phyloP scores from a whole-genome alignment of 352 stramenopile species.

The Peronosclerospora sorghi region DNA sequence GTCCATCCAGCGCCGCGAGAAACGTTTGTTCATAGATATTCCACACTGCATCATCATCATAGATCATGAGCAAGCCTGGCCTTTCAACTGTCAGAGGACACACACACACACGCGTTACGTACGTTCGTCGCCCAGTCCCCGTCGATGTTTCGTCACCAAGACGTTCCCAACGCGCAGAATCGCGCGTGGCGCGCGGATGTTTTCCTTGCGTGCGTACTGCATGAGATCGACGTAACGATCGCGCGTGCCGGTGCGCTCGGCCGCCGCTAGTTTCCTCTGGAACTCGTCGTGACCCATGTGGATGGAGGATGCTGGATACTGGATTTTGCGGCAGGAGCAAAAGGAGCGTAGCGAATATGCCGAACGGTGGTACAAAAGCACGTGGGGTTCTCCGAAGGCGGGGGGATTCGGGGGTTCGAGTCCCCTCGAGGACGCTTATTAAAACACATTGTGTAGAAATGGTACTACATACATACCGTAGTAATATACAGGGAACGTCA shows the following conservation, averaged over 20 bases:
- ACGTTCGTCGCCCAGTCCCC: constrained; percentile 43
- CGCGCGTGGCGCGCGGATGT: constrained; percentile 32
- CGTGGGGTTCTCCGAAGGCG: no score
- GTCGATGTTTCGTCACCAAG: constrained; percentile 42
- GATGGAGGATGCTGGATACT: no score
- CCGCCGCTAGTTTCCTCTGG: constrained; percentile 30
- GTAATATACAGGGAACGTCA: no score
- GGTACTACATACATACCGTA: no score
- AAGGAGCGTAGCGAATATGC: no score
- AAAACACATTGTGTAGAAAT: no score
- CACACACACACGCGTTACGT: constrained; percentile 4
- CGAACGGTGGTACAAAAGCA: no score
- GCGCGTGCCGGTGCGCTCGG: constrained; percentile 19
- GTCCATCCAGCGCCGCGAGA: constrained; percentile 45
- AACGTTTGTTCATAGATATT: constrained; percentile 60
- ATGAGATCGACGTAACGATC: constrained; percentile 37
- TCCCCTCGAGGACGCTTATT: no score
- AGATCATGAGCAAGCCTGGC: background rate
- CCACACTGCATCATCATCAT: constrained; percentile 27
- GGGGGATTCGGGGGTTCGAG: no score
- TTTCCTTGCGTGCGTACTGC: constrained; percentile 44
- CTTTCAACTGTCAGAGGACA: constrained; percentile 4
- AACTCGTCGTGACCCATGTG: constrained; percentile 35
- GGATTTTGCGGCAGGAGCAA: no score
- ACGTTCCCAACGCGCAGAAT: constrained; percentile 27